phyloP scores from a whole-genome alignment of 805 yeast genomes.

The Isabelozyma gotoi region DNA sequence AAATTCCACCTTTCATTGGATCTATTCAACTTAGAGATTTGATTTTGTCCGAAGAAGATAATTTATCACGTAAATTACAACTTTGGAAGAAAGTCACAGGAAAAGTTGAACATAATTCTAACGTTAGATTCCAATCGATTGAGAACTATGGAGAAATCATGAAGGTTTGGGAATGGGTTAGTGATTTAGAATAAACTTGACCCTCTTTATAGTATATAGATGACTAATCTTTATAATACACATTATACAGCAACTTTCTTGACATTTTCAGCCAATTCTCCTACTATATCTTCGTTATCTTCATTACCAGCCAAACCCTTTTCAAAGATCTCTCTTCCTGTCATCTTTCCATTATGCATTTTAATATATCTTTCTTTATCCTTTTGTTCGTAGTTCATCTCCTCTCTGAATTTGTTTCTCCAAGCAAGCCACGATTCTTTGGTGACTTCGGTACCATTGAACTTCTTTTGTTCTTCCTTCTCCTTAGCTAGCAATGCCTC shows the following conservation, averaged over 20 bases:
- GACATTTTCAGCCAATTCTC: constrained; percentile 9
- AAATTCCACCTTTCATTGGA: constrained; percentile 53
- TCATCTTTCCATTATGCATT: constrained; percentile 74
- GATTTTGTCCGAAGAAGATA: constrained; percentile 44
- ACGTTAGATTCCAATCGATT: constrained; percentile 57
- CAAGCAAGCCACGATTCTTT: constrained; percentile 68
- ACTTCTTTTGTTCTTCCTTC: constrained; percentile 82
- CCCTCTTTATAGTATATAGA: neutral
- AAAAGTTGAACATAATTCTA: constrained; percentile 63
- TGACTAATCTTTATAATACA: neutral
- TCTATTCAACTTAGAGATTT: constrained; percentile 73
- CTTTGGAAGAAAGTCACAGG: constrained; percentile 61
- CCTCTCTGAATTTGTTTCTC: constrained; percentile 71
- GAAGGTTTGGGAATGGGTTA: constrained; percentile 87
- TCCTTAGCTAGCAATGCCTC: constrained; percentile 63
- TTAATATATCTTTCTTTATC: constrained; percentile 48
- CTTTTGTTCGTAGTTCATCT: constrained; percentile 65
- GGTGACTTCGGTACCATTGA: constrained; percentile 88
- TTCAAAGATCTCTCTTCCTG: constrained; percentile 90
- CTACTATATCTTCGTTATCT: constrained; percentile 36
- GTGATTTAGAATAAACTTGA: constrained; percentile 13
- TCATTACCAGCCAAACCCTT: constrained; percentile 77
- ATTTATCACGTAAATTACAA: constrained; percentile 37
- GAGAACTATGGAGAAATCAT: constrained; percentile 87
- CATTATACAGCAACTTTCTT: neutral